Evolutionary conservation across 768 basidiomycete species (phyloP), one percentile per base, ranked within the genome.

Genomic region (Naganishia vishniacii): DNA sequence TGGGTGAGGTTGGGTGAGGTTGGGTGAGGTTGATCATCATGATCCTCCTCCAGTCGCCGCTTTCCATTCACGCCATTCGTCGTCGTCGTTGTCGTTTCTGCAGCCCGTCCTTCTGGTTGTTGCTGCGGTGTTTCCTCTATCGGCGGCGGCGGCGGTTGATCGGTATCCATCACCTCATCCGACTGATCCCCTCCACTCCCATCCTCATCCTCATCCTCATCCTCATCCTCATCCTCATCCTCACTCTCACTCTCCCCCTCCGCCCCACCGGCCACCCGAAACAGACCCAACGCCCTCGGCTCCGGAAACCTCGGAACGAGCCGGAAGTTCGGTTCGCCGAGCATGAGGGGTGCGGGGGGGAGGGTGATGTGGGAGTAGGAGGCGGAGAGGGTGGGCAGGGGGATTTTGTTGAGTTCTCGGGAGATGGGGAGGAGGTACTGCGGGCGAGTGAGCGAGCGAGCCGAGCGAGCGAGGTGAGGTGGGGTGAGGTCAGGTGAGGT

Each of bases 401-500:
- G 79, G 16, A 74, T 71, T 0, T 74, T 72, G 66, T 81, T 81
- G 48, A 81, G 71, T 26, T 75, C 71, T 23, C 78, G 73, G 1
- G 80, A 78, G 29, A 80, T 58, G 16, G 72, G 70, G 5, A 77
- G 73, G 9, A 81, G 75, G 71, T 78, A 80, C 79, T 80, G 64
- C 34, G 20, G 0, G 48, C 25, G 23, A 4, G 23, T 37, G 6
- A 32, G 23, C 9, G 26, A n/a, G 11, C 31, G 8, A 1, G n/a
- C n/a, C n/a, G n/a, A n/a, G n/a, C n/a, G n/a, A n/a, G n/a, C n/a
- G n/a, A n/a, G n/a, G n/a, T n/a, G n/a, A n/a, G n/a, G n/a, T n/a
- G n/a, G n/a, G n/a, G n/a, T n/a, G n/a, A n/a, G n/a, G n/a, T n/a
- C n/a, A n/a, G n/a, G n/a, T n/a, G n/a, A n/a, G n/a, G n/a, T n/a